Evolutionary conservation across 2,329 filamentous ascomycete species (phyloP).

Genomic region (Rhytidhysteron rufulum): DNA sequence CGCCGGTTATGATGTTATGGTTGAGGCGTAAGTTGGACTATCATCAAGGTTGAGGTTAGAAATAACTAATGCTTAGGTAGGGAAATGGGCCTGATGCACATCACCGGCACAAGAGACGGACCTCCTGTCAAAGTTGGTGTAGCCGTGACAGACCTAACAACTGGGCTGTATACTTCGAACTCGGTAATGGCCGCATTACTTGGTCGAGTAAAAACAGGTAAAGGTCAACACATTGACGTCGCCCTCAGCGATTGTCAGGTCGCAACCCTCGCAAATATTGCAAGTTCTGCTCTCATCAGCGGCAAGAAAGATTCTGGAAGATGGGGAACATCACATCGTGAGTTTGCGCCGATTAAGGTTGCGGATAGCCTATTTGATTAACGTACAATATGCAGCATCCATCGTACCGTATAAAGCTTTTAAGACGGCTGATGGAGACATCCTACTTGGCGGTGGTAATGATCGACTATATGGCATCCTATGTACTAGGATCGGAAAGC

Average conservation of each 20-base stretch:
- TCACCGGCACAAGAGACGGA: constrained; percentile 82
- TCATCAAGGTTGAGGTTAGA: no score
- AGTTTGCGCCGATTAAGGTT: no score
- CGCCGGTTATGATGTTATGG: constrained; percentile 98
- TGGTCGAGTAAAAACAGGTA: constrained; percentile 67
- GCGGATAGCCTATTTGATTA: background rate
- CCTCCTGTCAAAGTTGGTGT: constrained; percentile 96
- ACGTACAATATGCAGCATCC: constrained; percentile 59
- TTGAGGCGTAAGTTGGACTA: constrained; percentile 71
- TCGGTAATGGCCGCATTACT: constrained; percentile 91
- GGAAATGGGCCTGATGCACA: constrained; percentile 97
- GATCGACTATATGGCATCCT: constrained; percentile 60
- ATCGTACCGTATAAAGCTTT: constrained; percentile 94
- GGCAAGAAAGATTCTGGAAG: constrained; percentile 82
- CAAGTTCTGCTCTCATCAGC: constrained; percentile 84
- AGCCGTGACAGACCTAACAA: constrained; percentile 93
- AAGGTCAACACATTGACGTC: constrained; percentile 89
- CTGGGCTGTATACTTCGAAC: constrained; percentile 91
- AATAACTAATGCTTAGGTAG: no score
- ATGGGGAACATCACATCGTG: constrained; percentile 95
- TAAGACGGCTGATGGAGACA: constrained; percentile 59
- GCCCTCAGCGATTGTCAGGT: constrained; percentile 92
- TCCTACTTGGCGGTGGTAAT: constrained; percentile 62
- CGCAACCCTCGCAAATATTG: constrained; percentile 91
- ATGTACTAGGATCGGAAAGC: constrained; percentile 53